A percentile compares a stretch with the other conserved stretches of the same genome.
These are phyloP conservation scores for Hsuehochloa calcarea DNA, from an alignment of 176 grass and related monocot species.

Conservation along the genomic window DNA sequence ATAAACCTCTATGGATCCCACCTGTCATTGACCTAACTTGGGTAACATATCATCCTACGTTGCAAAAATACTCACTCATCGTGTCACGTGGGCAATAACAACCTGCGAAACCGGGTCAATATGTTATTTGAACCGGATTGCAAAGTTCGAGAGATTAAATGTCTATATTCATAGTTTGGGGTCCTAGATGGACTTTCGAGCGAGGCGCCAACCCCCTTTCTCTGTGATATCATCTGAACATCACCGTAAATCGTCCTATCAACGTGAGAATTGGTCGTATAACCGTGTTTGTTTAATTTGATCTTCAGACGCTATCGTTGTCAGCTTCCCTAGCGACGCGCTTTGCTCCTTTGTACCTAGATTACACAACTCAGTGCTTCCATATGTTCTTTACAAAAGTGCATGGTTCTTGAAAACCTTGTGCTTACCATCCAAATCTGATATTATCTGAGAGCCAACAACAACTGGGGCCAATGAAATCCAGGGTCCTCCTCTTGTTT, in stretches of 20 bases:
- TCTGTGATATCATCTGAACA: not conserved
- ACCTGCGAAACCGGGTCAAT: no score
- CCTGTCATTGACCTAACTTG: no score
- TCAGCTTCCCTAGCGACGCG: no score
- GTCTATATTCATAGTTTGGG: no score
- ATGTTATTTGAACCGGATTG: no score
- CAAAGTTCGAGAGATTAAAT: no score
- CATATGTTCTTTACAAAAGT: not conserved
- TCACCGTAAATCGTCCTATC: no score
- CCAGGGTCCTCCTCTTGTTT: not conserved
- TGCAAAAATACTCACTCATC: fast-evolving
- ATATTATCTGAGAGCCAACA: not conserved
- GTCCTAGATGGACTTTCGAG: no score
- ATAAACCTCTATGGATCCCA: no score
- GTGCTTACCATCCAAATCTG: constrained; percentile 8
- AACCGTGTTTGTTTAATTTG: not conserved
- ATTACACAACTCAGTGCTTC: not conserved
- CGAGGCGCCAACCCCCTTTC: not conserved
- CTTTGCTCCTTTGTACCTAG: not conserved
- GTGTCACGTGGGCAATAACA: no score
- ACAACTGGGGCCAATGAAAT: constrained; percentile 24
- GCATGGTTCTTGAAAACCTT: constrained; percentile 5
- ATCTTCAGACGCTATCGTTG: not conserved
- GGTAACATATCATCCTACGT: no score
- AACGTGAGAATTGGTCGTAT: no score